A percentile compares a stretch with the other conserved stretches of the same genome.
Conservation (phyloP, 352 stramenopile genomes). For the Pythium rishiriense region DNA sequence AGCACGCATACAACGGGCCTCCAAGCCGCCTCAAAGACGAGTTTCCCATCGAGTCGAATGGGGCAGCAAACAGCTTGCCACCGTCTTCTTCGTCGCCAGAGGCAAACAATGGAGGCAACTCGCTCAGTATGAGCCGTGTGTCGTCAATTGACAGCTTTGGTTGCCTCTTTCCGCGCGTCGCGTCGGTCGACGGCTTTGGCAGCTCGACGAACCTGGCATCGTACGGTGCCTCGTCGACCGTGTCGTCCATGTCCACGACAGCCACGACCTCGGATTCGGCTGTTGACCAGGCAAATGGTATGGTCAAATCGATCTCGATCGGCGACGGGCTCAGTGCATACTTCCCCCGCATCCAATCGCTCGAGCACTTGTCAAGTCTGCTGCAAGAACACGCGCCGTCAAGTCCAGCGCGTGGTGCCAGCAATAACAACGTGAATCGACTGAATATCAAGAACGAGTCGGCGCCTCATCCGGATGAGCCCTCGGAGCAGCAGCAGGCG, state of each 20-base stretch:
- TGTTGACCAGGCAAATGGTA: constrained; percentile 17
- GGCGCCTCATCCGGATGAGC: neutral
- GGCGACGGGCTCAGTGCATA: constrained; percentile 67
- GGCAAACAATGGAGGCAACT: constrained; percentile 28
- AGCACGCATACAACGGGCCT: constrained; percentile 17
- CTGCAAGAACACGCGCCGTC: constrained; percentile 62
- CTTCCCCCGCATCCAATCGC: constrained; percentile 76
- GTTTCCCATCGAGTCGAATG: neutral
- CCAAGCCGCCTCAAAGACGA: constrained; percentile 16
- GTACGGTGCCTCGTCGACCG: constrained; percentile 5
- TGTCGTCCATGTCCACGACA: constrained; percentile 11
- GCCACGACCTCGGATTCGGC: constrained; percentile 20
- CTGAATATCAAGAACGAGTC: constrained; percentile 16
- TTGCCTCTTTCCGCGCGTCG: constrained; percentile 78
- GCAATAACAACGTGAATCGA: neutral
- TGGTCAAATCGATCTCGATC: constrained; percentile 66
- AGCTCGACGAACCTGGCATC: constrained; percentile 28
- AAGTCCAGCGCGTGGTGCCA: constrained; percentile 32
- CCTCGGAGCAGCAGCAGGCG: neutral
- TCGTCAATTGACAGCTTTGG: constrained; percentile 87
- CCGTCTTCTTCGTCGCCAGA: constrained; percentile 4
- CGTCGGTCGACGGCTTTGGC: constrained; percentile 79
- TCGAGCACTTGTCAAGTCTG: constrained; percentile 73
- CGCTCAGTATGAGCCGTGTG: constrained; percentile 51
- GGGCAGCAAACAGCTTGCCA: neutral